Evolutionary conservation across 192 early-diverging fungal species (phyloP), one percentile per base, ranked within the genome.

Genomic region (Coemansia sp.): DNA sequence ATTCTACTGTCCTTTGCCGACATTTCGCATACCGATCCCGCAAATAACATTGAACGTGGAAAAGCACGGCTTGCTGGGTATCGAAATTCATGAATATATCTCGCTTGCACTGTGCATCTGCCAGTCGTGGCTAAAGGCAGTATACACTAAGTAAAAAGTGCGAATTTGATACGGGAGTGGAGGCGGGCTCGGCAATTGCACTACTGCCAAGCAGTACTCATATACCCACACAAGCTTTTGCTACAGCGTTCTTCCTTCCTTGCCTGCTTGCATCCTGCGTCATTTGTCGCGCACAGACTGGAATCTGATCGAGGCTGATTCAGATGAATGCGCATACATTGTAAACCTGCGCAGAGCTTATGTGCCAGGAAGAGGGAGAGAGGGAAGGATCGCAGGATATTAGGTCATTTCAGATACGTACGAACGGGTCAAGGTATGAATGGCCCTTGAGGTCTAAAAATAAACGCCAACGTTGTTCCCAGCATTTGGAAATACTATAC

Each of bases 401-500:
- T 28, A 53, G 28, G 27, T 7, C n/a, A 11, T 53, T 53, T 29
- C 50, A 30, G 50, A 53, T 53, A 53, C 13, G 20, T 22, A 29
- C 4, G 7, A 20, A 6, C 27, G 8, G 13, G 19, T 50, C 48
- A 50, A 29, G 11, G 27, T n/a, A n/a, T 31, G 14, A 53, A 53
- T 23, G 3, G 50, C 22, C n/a, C n/a, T n/a, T n/a, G 31, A 15
- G 50, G 50, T 30, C 50, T 53, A 53, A 53, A 53, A 53, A 23
- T 30, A 53, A 28, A 53, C 50, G 13, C 19, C 22, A 30, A 53
- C 4, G 30, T 10, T 53, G 30, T 53, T 53, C 50, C 28, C 50
- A 53, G 50, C 28, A 53, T 53, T 15, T 53, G 50, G 50, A 53
- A 31, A 27, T 30, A 53, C 27, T 53, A 53, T 31, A 30, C 50